Conservation (phyloP, 2,329 filamentous ascomycete genomes). For the Emmonsiellopsis sp. region DNA sequence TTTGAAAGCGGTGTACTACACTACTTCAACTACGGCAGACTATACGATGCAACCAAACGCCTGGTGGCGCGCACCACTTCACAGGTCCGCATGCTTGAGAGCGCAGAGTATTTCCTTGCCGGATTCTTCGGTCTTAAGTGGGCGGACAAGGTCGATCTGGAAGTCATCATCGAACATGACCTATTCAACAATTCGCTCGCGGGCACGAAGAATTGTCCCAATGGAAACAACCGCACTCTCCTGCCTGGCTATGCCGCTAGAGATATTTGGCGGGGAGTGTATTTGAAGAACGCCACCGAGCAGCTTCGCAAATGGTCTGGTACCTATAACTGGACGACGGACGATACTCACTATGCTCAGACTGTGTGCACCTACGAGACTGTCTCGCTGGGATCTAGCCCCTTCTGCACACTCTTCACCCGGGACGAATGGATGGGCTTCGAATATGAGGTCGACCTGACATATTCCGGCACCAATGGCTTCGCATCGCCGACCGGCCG, state of each 20-base stretch:
- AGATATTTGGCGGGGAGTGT: constrained; percentile 52
- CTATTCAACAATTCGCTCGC: constrained; percentile 63
- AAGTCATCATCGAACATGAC: constrained; percentile 56
- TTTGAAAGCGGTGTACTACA: constrained; percentile 62
- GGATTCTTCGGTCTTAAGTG: constrained; percentile 71
- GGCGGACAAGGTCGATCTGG: constrained; percentile 62
- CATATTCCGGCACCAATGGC: constrained; percentile 51
- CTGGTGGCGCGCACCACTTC: constrained; percentile 66
- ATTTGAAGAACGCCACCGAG: constrained; percentile 54
- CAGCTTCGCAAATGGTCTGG: constrained; percentile 49
- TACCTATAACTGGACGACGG: constrained; percentile 53
- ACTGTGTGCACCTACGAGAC: constrained; percentile 70
- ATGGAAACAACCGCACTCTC: constrained; percentile 41
- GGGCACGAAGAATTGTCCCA: constrained; percentile 58
- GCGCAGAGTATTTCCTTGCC: constrained; percentile 66
- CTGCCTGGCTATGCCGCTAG: constrained; percentile 45
- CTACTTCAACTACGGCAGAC: constrained; percentile 60
- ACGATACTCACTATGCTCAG: constrained; percentile 59
- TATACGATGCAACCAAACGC: constrained; percentile 64
- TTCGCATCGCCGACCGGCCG: constrained; percentile 58
- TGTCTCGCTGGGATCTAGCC: constrained; percentile 64
- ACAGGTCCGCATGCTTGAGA: constrained; percentile 68
- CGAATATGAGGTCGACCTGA: constrained; percentile 60
- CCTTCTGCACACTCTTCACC: constrained; percentile 65
- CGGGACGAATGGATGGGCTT: constrained; percentile 66